A percentile compares a stretch with the other conserved stretches of the same genome.
These are phyloP conservation scores for Suillus discolor DNA, from an alignment of 768 basidiomycete species.

Conservation along the genomic window DNA sequence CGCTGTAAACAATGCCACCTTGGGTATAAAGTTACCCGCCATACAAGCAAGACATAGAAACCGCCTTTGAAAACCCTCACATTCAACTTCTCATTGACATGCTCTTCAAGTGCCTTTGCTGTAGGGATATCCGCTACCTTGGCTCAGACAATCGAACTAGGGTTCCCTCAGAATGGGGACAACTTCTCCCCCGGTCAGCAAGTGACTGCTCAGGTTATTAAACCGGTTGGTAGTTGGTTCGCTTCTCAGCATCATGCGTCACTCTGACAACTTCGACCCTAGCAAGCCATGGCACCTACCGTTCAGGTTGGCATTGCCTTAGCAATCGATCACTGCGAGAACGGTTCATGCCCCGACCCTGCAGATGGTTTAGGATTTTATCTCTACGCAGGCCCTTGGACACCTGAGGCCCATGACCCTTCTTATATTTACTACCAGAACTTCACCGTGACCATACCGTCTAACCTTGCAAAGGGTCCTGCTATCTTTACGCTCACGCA, in stretches of 20 bases:
- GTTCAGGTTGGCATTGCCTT: constrained; percentile 36
- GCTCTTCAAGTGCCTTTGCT: constrained; percentile 11
- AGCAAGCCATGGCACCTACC: constrained; percentile 22
- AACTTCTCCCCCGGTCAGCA: constrained; percentile 19
- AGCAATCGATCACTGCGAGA: constrained; percentile 21
- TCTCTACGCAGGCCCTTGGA: constrained; percentile 33
- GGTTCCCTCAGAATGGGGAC: constrained; percentile 22
- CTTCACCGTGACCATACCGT: constrained; percentile 24
- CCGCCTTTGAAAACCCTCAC: background rate
- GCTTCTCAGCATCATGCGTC: background rate
- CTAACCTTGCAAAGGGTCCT: constrained; percentile 16
- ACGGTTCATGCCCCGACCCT: constrained; percentile 27
- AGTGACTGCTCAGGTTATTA: constrained; percentile 22
- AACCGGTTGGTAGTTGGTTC: constrained; percentile 21
- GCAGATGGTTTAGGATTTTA: constrained; percentile 22
- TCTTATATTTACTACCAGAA: constrained; percentile 30
- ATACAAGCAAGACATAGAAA: background rate
- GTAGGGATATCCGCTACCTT: constrained; percentile 15
- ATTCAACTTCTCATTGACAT: background rate
- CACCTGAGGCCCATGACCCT: constrained; percentile 17
- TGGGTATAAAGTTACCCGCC: background rate
- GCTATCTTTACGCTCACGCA: constrained; percentile 34
- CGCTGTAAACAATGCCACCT: background rate
- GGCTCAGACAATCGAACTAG: constrained; percentile 32
- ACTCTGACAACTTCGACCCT: background rate